Percentiles rank a stretch among this genome's conserved stretches.
Evolutionary conservation across 441 rosid species (phyloP).

Genomic region (Daphne laureola): DNA sequence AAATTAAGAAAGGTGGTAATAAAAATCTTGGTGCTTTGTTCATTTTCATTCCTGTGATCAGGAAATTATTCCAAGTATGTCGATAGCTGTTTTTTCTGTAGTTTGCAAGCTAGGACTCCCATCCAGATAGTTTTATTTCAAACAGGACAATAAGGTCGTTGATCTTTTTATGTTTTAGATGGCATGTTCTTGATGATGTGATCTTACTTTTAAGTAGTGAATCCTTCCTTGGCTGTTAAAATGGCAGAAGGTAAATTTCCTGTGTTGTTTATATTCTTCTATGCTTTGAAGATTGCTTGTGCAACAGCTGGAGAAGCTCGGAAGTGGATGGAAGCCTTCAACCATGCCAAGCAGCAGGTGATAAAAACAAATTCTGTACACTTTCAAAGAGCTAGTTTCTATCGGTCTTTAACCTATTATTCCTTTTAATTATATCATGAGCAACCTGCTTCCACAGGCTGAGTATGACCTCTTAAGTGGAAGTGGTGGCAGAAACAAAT

Average conservation of each 20-base stretch:
- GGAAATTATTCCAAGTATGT: too few species aligned
- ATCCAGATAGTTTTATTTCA: too few species aligned
- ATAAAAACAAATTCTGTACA: neutral
- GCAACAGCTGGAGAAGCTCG: constrained; percentile 80
- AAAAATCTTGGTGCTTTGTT: too few species aligned
- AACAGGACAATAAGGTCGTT: too few species aligned
- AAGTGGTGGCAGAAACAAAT: constrained; percentile 59
- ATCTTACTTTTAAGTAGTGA: too few species aligned
- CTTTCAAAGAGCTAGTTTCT: neutral
- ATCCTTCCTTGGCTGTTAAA: constrained; percentile 4
- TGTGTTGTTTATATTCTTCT: constrained; percentile 1
- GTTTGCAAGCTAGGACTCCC: too few species aligned
- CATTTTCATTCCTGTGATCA: too few species aligned
- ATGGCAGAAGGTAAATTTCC: neutral
- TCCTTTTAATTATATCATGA: constrained; percentile 3
- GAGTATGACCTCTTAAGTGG: constrained; percentile 64
- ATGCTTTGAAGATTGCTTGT: constrained; percentile 76
- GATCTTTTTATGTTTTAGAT: too few species aligned
- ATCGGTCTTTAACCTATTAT: neutral
- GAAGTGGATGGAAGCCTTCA: constrained; percentile 96
- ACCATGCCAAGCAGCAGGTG: constrained; percentile 94
- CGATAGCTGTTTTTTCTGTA: too few species aligned
- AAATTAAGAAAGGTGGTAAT: too few species aligned
- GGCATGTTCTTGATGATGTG: too few species aligned
- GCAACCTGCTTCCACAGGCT: constrained; percentile 44